A percentile compares a stretch with the other conserved stretches of the same genome.
Conservation (phyloP, 2,329 filamentous ascomycete genomes). For the Colletotrichum viniferum region DNA sequence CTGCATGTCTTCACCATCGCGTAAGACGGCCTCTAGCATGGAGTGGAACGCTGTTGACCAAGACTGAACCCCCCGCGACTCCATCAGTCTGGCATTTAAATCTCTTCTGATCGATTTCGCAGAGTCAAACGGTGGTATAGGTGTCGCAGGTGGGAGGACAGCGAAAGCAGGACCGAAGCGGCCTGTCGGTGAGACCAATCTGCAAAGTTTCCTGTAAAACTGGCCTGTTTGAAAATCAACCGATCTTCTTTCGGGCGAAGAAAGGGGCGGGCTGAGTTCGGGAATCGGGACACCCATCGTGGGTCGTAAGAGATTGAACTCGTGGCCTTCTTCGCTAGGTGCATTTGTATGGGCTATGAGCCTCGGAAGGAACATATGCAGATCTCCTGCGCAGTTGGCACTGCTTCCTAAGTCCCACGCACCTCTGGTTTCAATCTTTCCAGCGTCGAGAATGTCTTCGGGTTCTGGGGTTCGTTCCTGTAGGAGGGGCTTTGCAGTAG, state of each 20-base stretch:
- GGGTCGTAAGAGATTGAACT: constrained; percentile 48
- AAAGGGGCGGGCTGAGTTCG: constrained; percentile 36
- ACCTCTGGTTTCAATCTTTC: neutral
- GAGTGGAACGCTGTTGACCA: constrained; percentile 64
- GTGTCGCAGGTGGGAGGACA: constrained; percentile 30
- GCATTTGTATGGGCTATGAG: constrained; percentile 42
- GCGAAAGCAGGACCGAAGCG: constrained; percentile 52
- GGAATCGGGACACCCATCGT: constrained; percentile 42
- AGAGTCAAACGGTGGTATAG: neutral
- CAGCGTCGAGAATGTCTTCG: neutral
- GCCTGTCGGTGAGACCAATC: constrained; percentile 47
- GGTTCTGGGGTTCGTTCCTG: constrained; percentile 3
- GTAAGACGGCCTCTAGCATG: constrained; percentile 59
- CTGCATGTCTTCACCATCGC: constrained; percentile 65
- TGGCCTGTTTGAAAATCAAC: constrained; percentile 53
- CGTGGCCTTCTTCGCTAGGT: constrained; percentile 31
- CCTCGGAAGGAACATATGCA: constrained; percentile 35
- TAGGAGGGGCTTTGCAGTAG: neutral
- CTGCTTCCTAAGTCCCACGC: neutral
- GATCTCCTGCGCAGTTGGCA: neutral
- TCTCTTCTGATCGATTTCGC: neutral
- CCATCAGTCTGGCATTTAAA: constrained; percentile 5
- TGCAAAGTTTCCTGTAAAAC: constrained; percentile 48
- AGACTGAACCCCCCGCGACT: constrained; percentile 28
- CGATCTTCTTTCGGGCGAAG: constrained; percentile 33